These are phyloP conservation scores for Epithele typhae DNA, from an alignment of 768 basidiomycete genomes.

Conservation along the genomic window DNA sequence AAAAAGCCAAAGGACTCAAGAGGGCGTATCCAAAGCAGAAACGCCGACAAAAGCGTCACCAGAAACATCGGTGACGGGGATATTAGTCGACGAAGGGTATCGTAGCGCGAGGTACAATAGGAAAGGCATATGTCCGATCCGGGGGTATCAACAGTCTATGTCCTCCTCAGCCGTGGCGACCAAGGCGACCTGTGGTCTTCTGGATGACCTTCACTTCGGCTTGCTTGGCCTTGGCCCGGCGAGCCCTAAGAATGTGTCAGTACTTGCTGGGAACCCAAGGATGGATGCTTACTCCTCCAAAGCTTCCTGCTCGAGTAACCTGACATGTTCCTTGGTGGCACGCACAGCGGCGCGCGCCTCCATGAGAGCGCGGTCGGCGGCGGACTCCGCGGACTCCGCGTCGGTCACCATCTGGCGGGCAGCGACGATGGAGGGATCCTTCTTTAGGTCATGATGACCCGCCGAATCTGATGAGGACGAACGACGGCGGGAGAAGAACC, in stretches of 20 bases:
- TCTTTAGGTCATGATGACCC: conserved; percentile 11
- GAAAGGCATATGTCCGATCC: no score
- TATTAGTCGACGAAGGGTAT: no score
- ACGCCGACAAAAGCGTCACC: no score
- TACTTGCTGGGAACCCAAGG: background rate
- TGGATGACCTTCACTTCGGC: conserved; percentile 46
- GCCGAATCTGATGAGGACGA: conserved; percentile 20
- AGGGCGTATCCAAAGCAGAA: no score
- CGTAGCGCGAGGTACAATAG: no score
- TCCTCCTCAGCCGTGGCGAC: conserved; percentile 28
- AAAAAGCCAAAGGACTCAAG: no score
- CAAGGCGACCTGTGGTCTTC: conserved; percentile 44
- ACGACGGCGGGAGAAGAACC: conserved; percentile 23
- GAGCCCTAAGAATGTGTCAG: conserved; percentile 30
- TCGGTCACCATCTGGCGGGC: conserved; percentile 48
- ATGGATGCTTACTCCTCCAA: conserved; percentile 42
- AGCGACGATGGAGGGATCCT: conserved; percentile 42
- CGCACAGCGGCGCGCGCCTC: conserved; percentile 43
- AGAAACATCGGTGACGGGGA: no score
- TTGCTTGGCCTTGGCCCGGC: conserved; percentile 49
- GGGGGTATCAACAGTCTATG: no score
- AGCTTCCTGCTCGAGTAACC: conserved; percentile 46
- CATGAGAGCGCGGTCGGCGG: conserved; percentile 46
- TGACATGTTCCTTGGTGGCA: conserved; percentile 45
- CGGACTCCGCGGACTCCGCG: conserved; percentile 47